Evolutionary conservation across 75 land plant genomes (phyloP).

Genomic region (Pinus tabuliformis): DNA sequence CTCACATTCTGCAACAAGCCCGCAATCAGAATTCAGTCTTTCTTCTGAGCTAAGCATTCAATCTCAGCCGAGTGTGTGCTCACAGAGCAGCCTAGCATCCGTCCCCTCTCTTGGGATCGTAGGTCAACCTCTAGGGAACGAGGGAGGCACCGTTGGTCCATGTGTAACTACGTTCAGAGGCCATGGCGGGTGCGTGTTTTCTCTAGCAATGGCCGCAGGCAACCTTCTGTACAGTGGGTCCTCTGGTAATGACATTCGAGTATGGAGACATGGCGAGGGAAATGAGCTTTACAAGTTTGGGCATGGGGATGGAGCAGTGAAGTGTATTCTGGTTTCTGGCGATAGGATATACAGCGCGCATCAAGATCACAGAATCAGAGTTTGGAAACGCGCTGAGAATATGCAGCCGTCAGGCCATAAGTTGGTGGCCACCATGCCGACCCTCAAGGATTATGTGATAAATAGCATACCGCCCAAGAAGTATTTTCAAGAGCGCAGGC

Average conservation of each 20-base stretch:
- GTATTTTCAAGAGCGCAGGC: constrained; percentile 61
- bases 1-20: neutral
- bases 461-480: constrained; percentile 29
- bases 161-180: constrained; percentile 38
- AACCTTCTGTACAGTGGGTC: constrained; percentile 37
- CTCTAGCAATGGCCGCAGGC: constrained; percentile 25
- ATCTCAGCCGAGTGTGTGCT: neutral
- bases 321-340: constrained; percentile 37
- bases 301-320: constrained; percentile 45
- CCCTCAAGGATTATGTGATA: constrained; percentile 9
- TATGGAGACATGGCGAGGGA: constrained; percentile 14
- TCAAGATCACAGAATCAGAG: constrained; percentile 76
- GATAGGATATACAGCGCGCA: constrained; percentile 53
- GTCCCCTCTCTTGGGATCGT: neutral
- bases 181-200: constrained; percentile 33
- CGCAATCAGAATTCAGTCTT: neutral
- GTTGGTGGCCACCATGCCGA: constrained; percentile 45
- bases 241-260: constrained; percentile 23
- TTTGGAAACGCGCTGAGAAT: constrained; percentile 33
- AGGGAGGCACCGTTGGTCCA: neutral
- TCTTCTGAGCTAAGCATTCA: neutral
- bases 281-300: constrained; percentile 7
- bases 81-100: neutral
- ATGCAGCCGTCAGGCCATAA: constrained; percentile 11
- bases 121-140: neutral